Evolutionary conservation across 2,329 filamentous ascomycete species (phyloP), one percentile per base, ranked within the genome.

Genomic region (Stachybotrys echinatus): DNA sequence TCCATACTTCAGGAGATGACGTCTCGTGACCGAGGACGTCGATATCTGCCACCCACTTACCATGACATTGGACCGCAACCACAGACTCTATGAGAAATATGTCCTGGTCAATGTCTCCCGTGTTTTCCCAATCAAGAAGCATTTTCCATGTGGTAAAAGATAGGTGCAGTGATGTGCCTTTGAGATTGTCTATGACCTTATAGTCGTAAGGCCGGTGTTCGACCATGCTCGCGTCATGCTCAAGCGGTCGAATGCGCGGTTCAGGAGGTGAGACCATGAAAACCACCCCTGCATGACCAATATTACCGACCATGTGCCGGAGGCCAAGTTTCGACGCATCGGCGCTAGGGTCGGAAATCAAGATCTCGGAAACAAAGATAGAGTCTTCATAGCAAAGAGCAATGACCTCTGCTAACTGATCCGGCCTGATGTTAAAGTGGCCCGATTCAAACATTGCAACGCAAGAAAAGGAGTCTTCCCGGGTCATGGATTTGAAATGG

Each of bases 21-120:
- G 17, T 37, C 39, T 23, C 19, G 44, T 38, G 19, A 10, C 39
- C 44, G 19, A 59, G 37, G 39, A 58, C 48, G 42, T 61, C 54
- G 6, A 61, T 38, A 21, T 60, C 58, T 5, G 52, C 55, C n/a
- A 61, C 50, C 58, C 57, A 61, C n/a, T 46, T 22, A n/a, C 52
- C 50, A 21, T 53, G 50, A 50, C 58, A 55, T 23, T 58, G 54
- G 0, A 61, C 52, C 1, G 55, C 58, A 6, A 62, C 47, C 1
- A 62, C 42, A 1, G 54, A 52, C 45, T 61, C 56, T 3, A 60
- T 12, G 6, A 61, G 47, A 37, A 54, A 44, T 2, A 55, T 49
- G 3, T 49, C 38, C 17, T 48, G 49, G 42, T 60, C 58, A 27
- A 50, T 51, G 12, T 51, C 46, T 7, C 51, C 51, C 2, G 51